phyloP scores from a whole-genome alignment of 2,329 filamentous ascomycete species.

The Aureobasidium vineae region DNA sequence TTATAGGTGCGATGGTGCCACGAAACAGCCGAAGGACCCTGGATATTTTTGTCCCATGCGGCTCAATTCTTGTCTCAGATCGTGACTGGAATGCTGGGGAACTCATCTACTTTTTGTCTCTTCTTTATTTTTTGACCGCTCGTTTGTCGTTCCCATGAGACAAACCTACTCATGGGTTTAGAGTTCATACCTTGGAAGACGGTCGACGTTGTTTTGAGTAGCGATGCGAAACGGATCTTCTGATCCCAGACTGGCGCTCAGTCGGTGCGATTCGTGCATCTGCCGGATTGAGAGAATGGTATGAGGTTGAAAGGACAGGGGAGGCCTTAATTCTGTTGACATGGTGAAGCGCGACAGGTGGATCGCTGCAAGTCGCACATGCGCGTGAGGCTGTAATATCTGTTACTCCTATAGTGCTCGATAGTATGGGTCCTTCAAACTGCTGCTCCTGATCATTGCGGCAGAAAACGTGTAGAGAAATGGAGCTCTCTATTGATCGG shows the following conservation, averaged over 20 bases:
- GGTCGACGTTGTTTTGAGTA: neutral
- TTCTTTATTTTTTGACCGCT: neutral
- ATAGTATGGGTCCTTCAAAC: neutral
- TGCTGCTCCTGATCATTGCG: constrained; percentile 1
- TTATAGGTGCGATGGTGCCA: neutral
- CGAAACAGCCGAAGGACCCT: constrained; percentile 17
- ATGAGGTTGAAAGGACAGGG: constrained; percentile 5
- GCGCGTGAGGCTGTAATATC: neutral
- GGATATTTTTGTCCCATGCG: neutral
- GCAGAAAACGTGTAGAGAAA: neutral
- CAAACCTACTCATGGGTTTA: neutral
- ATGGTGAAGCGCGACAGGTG: constrained; percentile 21
- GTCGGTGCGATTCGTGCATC: constrained; percentile 2
- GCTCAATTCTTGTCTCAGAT: constrained; percentile 11
- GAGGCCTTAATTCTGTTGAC: constrained; percentile 9
- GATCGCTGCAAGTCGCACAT: constrained; percentile 3
- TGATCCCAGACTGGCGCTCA: neutral
- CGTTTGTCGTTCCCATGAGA: neutral
- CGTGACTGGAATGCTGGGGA: constrained; percentile 4
- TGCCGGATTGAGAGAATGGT: constrained; percentile 15
- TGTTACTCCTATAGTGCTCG: neutral
- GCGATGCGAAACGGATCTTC: constrained; percentile 5
- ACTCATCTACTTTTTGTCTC: constrained; percentile 4
- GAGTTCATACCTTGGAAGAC: neutral
- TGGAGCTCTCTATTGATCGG: constrained; percentile 5